Evolutionary conservation across 2,329 filamentous ascomycete species (phyloP).

Genomic region (Metarhizium humberi): DNA sequence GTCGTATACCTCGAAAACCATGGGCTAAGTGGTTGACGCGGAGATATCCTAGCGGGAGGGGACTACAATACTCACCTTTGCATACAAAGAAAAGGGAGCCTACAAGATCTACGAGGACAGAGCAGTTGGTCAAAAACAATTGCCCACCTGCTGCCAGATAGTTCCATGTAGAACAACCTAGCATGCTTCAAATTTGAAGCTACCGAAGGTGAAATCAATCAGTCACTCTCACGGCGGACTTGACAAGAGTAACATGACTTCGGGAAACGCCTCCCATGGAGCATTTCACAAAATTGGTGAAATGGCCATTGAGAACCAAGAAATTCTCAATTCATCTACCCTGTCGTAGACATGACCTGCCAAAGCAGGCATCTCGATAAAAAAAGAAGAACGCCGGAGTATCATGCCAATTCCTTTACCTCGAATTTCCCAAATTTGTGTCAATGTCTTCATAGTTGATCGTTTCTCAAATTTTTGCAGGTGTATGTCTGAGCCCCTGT

Average conservation of each 20-base stretch:
- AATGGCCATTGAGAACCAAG: conserved; percentile 60
- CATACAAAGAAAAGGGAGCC: not conserved
- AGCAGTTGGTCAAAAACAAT: not conserved
- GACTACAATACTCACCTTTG: not conserved
- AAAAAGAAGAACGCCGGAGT: conserved; percentile 25
- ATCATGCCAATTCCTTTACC: conserved; percentile 12
- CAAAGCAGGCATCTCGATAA: conserved; percentile 15
- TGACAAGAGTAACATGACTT: conserved; percentile 33
- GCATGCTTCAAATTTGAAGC: not conserved
- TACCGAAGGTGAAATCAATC: not conserved
- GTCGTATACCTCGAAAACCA: conserved; percentile 89
- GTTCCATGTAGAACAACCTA: not conserved
- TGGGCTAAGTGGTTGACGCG: conserved; percentile 61
- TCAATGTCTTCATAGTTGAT: conserved; percentile 11
- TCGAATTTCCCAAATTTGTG: conserved; percentile 13
- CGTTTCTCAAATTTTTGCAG: conserved; percentile 8
- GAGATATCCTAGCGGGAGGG: conserved; percentile 75
- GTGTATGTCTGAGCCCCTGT: conserved; percentile 1
- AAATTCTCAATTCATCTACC: conserved; percentile 35
- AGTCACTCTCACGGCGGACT: conserved; percentile 1
- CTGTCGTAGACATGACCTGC: conserved; percentile 24
- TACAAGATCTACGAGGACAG: not conserved
- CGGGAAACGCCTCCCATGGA: conserved; percentile 70
- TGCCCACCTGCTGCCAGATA: not conserved
- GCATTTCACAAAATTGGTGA: conserved; percentile 56